phyloP scores from a whole-genome alignment of 306 rosid species.

The Lagenaria siceraria region DNA sequence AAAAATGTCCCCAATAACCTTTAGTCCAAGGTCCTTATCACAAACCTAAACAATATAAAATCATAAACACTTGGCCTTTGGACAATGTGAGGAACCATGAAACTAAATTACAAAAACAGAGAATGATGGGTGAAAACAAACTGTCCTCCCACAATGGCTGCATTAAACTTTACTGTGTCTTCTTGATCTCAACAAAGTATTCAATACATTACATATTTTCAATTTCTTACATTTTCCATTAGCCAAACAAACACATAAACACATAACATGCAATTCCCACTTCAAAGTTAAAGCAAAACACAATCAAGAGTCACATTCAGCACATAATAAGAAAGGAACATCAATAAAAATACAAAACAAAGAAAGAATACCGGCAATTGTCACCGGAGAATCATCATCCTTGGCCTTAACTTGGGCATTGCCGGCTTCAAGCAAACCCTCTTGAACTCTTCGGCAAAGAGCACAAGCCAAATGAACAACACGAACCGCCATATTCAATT shows the following conservation, averaged over 20 bases:
- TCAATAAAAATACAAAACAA: not conserved
- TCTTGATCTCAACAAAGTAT: not conserved
- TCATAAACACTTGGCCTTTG: not conserved
- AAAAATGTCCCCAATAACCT: not conserved
- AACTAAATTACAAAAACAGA: not conserved
- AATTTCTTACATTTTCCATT: not conserved
- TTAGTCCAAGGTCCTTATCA: not conserved
- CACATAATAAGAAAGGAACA: not conserved
- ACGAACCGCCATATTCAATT: conserved; percentile 74
- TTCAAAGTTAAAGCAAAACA: not conserved
- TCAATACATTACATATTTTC: not conserved
- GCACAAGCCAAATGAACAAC: conserved; percentile 78
- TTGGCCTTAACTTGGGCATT: conserved; percentile 43
- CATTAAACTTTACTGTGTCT: not conserved
- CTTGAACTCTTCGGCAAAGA: conserved; percentile 68
- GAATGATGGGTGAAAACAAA: not conserved
- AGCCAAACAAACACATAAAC: not conserved
- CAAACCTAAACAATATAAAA: not conserved
- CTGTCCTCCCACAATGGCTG: not conserved
- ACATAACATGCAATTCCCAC: not conserved
- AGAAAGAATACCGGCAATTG: conserved; percentile 60
- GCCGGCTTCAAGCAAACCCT: conserved; percentile 28
- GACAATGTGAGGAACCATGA: not conserved
- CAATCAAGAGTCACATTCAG: not conserved
- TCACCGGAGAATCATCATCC: conserved; percentile 91